Evolutionary conservation across 2,329 filamentous ascomycete genomes (phyloP).

Genomic region (Karstenula rhodostoma): DNA sequence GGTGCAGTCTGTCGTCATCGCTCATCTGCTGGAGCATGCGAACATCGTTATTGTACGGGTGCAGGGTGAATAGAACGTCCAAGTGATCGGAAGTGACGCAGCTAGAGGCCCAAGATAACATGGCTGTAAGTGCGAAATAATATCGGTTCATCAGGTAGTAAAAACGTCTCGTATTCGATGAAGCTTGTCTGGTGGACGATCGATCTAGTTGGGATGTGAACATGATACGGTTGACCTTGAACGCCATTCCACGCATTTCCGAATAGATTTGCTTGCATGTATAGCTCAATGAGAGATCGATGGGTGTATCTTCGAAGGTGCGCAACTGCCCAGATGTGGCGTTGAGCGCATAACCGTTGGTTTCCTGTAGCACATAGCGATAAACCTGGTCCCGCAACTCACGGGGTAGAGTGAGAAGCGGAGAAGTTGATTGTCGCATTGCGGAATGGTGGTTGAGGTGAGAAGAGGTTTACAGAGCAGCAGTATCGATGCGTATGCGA

Average conservation of each 20-base stretch:
- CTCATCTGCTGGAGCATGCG: neutral
- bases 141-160: neutral
- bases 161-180: neutral
- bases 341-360: neutral
- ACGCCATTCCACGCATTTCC: conserved; percentile 3
- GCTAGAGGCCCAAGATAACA: neutral
- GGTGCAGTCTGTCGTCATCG: neutral
- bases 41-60: neutral
- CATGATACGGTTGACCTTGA: neutral
- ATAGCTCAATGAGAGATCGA: neutral
- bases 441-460: no score
- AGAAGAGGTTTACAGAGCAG: neutral
- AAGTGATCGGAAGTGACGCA: neutral
- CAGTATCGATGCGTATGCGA: neutral
- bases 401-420: neutral
- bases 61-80: neutral
- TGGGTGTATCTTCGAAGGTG: neutral
- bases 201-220: neutral
- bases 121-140: neutral
- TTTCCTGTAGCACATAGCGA: neutral
- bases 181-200: no score
- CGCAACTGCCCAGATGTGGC: neutral
- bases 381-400: conserved; percentile 2
- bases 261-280: conserved; percentile 2
- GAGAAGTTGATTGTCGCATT: no score